Conservation (phyloP, 179 eudicot species). For the Sideroxylon spinosum region DNA sequence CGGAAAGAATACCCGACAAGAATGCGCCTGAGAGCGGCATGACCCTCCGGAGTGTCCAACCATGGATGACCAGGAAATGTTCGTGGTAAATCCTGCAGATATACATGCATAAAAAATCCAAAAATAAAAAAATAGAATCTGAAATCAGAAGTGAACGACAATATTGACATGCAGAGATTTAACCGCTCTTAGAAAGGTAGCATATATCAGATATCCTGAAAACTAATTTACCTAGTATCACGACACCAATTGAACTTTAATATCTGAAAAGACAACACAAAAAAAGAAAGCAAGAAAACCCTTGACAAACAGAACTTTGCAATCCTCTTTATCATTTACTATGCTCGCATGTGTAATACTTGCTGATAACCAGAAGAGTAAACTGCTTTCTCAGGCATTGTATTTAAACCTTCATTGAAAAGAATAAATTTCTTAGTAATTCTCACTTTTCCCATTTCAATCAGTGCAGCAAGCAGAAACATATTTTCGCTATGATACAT, state of each 20-base stretch:
- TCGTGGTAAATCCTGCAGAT: slow-evolving; percentile 70
- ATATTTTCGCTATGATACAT: neutral
- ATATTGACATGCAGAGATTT: neutral
- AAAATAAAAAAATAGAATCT: neutral
- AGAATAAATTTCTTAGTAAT: neutral
- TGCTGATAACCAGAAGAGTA: neutral
- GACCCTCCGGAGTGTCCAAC: slow-evolving; percentile 89
- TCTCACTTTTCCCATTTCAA: neutral
- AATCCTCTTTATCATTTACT: neutral
- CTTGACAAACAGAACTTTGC: neutral
- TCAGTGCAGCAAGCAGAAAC: neutral
- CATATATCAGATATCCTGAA: neutral
- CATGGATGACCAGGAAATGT: slow-evolving; percentile 98
- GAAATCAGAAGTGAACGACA: neutral
- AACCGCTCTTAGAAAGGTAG: neutral
- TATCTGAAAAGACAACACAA: neutral
- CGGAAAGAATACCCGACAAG: slow-evolving; percentile 97
- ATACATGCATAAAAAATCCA: neutral
- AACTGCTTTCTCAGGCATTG: neutral
- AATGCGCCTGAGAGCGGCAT: slow-evolving; percentile 87
- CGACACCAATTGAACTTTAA: neutral
- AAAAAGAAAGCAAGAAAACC: neutral
- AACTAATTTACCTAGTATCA: neutral
- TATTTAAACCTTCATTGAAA: neutral
- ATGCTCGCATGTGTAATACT: neutral